These are phyloP conservation scores for Mycena chlorophos DNA, from an alignment of 768 basidiomycete species.

Conservation along the genomic window DNA sequence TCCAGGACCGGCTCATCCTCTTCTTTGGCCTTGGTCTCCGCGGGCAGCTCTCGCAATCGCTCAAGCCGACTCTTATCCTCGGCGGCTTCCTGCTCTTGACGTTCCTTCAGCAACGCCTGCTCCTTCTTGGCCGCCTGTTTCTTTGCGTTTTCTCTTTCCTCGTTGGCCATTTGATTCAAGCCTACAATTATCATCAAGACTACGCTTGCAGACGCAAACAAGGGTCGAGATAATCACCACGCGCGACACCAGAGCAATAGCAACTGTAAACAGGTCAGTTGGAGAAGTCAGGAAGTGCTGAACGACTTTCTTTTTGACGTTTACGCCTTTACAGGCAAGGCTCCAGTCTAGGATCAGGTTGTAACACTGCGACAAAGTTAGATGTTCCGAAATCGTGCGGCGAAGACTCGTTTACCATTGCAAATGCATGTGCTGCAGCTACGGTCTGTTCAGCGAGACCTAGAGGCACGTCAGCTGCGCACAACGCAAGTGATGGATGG, in stretches of 20 bases:
- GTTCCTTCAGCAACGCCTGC: conserved; percentile 18
- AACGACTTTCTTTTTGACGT: conserved; percentile 26
- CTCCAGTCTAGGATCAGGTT: conserved; percentile 30
- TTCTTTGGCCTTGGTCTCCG: conserved; percentile 21
- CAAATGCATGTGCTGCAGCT: conserved; percentile 27
- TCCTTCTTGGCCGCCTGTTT: conserved; percentile 23
- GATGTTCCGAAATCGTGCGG: conserved; percentile 9
- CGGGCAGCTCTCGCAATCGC: conserved; percentile 19
- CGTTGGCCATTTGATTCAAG: conserved; percentile 18
- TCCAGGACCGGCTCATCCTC: conserved; percentile 14
- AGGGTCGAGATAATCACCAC: no score
- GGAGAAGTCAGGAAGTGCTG: neutral
- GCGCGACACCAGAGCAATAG: conserved; percentile 15
- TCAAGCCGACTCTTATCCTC: conserved; percentile 21
- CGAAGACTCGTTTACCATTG: conserved; percentile 11
- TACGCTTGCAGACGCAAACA: neutral
- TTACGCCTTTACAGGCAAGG: conserved; percentile 22
- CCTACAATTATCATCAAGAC: conserved; percentile 4
- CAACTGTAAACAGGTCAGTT: conserved; percentile 1
- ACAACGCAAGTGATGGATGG: neutral
- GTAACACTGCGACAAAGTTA: conserved; percentile 21
- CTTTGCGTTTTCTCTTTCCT: conserved; percentile 25
- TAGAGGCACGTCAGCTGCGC: conserved; percentile 1
- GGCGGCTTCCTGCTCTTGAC: conserved; percentile 23
- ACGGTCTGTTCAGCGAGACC: conserved; percentile 29